These are phyloP conservation scores for Lichtheimia ramosa DNA, from an alignment of 371 early-diverging fungal genomes.

Conservation along the genomic window DNA sequence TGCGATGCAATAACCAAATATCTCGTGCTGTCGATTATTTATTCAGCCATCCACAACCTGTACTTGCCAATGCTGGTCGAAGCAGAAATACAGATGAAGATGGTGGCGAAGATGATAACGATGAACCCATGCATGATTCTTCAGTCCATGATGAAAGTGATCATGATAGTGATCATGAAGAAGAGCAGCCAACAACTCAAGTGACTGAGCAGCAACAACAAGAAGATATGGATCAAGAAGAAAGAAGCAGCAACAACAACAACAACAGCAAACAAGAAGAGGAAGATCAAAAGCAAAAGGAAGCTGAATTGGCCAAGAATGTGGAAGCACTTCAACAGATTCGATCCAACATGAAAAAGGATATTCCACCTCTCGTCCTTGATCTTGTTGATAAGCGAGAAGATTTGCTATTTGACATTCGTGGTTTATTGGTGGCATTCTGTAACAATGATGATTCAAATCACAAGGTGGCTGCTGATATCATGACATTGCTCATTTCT, in stretches of 20 bases:
- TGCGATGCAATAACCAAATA: slow-evolving; percentile 78
- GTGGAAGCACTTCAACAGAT: slow-evolving; percentile 44
- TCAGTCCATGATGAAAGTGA: neutral
- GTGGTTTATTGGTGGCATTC: slow-evolving; percentile 61
- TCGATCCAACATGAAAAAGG: slow-evolving; percentile 53
- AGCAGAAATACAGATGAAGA: neutral
- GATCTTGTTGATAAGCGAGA: slow-evolving; percentile 65
- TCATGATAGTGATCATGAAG: neutral
- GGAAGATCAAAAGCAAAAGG: slow-evolving; percentile 37
- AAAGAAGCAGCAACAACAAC: slow-evolving; percentile 1
- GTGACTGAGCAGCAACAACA: neutral
- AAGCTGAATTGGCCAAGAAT: slow-evolving; percentile 26
- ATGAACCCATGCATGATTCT: neutral
- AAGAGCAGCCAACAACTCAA: neutral
- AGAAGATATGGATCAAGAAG: neutral
- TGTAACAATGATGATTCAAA: slow-evolving; percentile 51
- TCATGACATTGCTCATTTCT: slow-evolving; percentile 35
- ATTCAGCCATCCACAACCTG: slow-evolving; percentile 73
- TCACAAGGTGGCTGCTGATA: slow-evolving; percentile 34
- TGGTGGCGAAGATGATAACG: neutral
- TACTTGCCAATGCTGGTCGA: slow-evolving; percentile 15
- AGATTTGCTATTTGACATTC: slow-evolving; percentile 68
- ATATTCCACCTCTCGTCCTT: slow-evolving; percentile 52
- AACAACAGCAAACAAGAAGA: neutral
- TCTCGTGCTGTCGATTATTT: slow-evolving; percentile 89